Evolutionary conservation across 1,284 basidiomycete species (phyloP).

Genomic region (Lignosus rhinocerotis): DNA sequence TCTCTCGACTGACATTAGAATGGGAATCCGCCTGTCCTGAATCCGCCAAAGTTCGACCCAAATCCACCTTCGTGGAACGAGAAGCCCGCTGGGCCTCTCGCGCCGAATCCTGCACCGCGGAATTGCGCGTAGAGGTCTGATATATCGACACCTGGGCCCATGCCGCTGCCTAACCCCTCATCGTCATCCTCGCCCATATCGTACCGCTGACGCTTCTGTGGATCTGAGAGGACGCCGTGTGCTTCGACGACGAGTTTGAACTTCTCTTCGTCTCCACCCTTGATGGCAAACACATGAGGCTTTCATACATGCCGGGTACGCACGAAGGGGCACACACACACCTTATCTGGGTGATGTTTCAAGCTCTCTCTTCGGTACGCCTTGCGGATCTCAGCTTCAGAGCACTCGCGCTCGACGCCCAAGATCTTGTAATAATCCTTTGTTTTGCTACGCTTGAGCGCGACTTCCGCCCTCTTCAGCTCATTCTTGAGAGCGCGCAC

Average conservation of each 20-base stretch:
- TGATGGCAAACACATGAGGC: conserved; percentile 32
- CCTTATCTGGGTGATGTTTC: conserved; percentile 83
- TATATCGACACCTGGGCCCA: conserved; percentile 48
- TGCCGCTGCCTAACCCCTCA: conserved; percentile 47
- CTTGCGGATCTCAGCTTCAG: conserved; percentile 76
- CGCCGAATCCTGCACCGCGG: conserved; percentile 31
- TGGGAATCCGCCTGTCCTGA: conserved; percentile 3
- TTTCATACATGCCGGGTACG: not conserved
- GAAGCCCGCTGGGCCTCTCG: conserved; percentile 23
- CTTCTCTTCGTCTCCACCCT: conserved; percentile 83
- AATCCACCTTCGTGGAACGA: conserved; percentile 21
- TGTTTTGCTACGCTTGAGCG: conserved; percentile 79
- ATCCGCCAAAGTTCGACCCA: not conserved
- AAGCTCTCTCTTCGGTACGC: conserved; percentile 75
- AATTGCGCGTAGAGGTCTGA: conserved; percentile 69
- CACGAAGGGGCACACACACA: not conserved
- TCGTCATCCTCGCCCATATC: conserved; percentile 80
- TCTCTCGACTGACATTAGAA: not conserved
- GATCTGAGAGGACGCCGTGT: conserved; percentile 74
- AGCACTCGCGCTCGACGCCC: conserved; percentile 58
- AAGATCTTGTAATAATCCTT: conserved; percentile 86
- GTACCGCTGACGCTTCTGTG: conserved; percentile 66
- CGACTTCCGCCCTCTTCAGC: conserved; percentile 74
- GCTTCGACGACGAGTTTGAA: conserved; percentile 84
- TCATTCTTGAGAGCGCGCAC: conserved; percentile 64